Evolutionary conservation across 495 filamentous ascomycete genomes (phyloP), one percentile per base, ranked within the genome.

Genomic region (Penicillium desertorum): DNA sequence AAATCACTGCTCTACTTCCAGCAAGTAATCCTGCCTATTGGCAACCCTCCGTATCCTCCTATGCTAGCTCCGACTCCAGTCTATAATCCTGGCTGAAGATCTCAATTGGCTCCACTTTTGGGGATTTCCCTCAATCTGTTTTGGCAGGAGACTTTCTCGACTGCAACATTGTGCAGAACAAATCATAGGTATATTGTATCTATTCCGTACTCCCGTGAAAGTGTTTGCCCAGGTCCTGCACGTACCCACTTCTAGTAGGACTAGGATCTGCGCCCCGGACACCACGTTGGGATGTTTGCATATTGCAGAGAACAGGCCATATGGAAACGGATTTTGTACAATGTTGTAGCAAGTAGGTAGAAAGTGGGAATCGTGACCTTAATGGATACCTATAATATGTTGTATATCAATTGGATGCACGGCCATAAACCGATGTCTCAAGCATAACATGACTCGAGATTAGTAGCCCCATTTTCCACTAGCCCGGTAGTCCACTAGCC

Each of bases 361-460:
- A 45, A 37, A 12, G 16, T 39, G 5, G 36, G 5, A n/a, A n/a
- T n/a, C n/a, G n/a, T n/a, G n/a, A n/a, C n/a, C n/a, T n/a, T n/a
- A n/a, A n/a, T n/a, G n/a, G n/a, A n/a, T n/a, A n/a, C n/a, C n/a
- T n/a, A n/a, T n/a, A n/a, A n/a, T n/a, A n/a, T n/a, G n/a, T n/a
- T n/a, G n/a, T n/a, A n/a, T n/a, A n/a, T n/a, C n/a, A n/a, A n/a
- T n/a, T n/a, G n/a, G 5, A 39, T n/a, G 30, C 30, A 12, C 30
- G 4, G 30, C 11, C 30, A 39, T 7, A 37, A 37, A 37, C 4
- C 16, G 19, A 22, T 16, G 32, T 11, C 9, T 30, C 30, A 39
- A 14, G 29, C 2, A 45, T 27, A 29, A 5, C 56, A 57, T 62
- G 64, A 65, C 53, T 67, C 64, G 62, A 48, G 54, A 48, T 34